Evolutionary conservation across 169 alveolate species (phyloP), one percentile per base, ranked within the genome.

Genomic region (Eimeria maxima): DNA sequence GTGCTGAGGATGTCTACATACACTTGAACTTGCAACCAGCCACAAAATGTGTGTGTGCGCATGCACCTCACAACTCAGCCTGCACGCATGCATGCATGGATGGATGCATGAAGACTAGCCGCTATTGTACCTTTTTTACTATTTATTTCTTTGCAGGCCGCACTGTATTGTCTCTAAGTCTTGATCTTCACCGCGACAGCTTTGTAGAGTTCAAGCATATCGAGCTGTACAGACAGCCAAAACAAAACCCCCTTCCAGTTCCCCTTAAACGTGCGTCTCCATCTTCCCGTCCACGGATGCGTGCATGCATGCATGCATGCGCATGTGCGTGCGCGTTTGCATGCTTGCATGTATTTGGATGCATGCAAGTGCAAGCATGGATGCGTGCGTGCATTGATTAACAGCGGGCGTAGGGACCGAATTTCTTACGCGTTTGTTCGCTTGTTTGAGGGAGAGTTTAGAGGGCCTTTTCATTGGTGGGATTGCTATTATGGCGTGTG

Each of bases 111-210:
- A n/a, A n/a, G n/a, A n/a, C n/a, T n/a, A n/a, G n/a, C n/a, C n/a
- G n/a, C n/a, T n/a, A n/a, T n/a, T n/a, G n/a, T n/a, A n/a, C n/a
- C n/a, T n/a, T n/a, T n/a, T n/a, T n/a, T n/a, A n/a, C n/a, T 74
- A n/a, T 13, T 16, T 27, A 16, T 42, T 38, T 7, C 4, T 53
- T 55, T 14, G n/a, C 91, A 38, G 74, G 69, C 29, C 80, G 60
- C 80, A 50, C 89, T n/a, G 38, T 91, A 33, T 80, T 91, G 7
- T 73, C 95, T n/a, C 73, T 91, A 18, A 91, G 95, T 50, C 90
- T 76, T 16, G 95, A 91, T 22, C 42, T 91, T 60, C 95, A 91
- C 45, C 89, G 95, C 11, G 95, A 91, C 95, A 91, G 42, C 80
- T 83, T 91, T 29, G 67, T 84, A 7, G 95, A 91, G 50, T 91